Base-by-base conservation (phyloP, 164 flowering plant genomes). In the Saururus chinensis region DNA sequence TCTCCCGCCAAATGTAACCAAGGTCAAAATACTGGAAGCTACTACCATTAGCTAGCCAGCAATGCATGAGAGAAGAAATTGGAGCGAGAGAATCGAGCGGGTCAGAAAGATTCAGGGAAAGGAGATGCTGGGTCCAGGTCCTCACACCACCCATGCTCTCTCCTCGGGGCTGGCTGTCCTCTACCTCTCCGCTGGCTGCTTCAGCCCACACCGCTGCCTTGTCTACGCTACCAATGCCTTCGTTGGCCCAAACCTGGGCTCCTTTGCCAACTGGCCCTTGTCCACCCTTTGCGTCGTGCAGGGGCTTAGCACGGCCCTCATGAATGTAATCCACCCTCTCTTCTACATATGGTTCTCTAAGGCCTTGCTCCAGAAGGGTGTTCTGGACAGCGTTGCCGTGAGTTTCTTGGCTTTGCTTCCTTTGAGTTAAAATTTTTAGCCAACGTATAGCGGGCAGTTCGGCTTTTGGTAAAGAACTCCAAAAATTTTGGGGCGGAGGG, bases 91-190 rank as follows among this genome's bases (percentile, higher is more conserved):
- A n/a, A n/a, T n/a, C n/a, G n/a, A n/a, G n/a, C n/a, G n/a, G n/a
- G n/a, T n/a, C n/a, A n/a, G n/a, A n/a, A n/a, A n/a, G n/a, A n/a
- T n/a, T n/a, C n/a, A n/a, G n/a, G n/a, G n/a, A n/a, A n/a, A n/a
- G n/a, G n/a, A 19, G 62, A 88, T 89, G 95, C 98, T 96, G 49
- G 96, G 95, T 0, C 96, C 96, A 0, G 98, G 98, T 10, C 89
- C 98, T 23, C 96, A 92, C 82, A 65, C 80, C 76, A 81, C 85
- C 79, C 87, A 88, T 81, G 74, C 95, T 57, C 71, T 89, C 73
- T 82, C 86, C 26, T 68, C 85, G 0, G 90, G 95, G 1, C 59
- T 81, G 62, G 90, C 74, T 8, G 78, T 92, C 24, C 81, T 81
- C 70, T 64, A 73, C 22, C 52, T 80, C 57, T 71, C 92, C 30